These are phyloP conservation scores for Talaromyces sp. DNA, from an alignment of 2,329 filamentous ascomycete species.

Conservation along the genomic window DNA sequence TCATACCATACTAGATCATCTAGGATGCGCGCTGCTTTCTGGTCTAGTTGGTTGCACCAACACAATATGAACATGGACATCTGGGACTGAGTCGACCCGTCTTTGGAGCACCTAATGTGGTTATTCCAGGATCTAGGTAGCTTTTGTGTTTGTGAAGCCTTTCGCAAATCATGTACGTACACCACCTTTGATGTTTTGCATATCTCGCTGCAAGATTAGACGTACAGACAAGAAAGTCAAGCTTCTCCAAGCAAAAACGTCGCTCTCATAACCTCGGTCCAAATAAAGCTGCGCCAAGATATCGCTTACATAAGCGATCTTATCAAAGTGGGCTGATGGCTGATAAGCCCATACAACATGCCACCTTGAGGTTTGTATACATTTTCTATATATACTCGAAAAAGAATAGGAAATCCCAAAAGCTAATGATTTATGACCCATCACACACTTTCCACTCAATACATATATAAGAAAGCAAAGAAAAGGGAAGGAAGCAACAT, in stretches of 20 bases:
- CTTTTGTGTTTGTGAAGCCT: no score
- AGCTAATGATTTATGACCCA: neutral
- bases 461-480: neutral
- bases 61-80: no score
- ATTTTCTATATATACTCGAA: neutral
- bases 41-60: no score
- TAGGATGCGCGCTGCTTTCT: no score
- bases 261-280: neutral
- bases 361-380: neutral
- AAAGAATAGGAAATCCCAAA: neutral
- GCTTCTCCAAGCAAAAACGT: neutral
- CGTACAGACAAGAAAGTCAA: neutral
- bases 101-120: no score
- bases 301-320: neutral
- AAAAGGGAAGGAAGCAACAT: constrained; percentile 43
- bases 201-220: constrained; percentile 35
- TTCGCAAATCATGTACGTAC: no score
- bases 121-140: no score
- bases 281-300: neutral
- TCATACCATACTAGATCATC: no score
- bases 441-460: neutral
- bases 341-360: neutral
- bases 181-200: constrained; percentile 36
- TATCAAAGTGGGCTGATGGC: neutral
- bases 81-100: no score